Percentiles rank a stretch among this genome's conserved stretches.
These are phyloP conservation scores for Coniferiporia weirii DNA, from an alignment of 1,284 basidiomycete genomes.

Conservation along the genomic window DNA sequence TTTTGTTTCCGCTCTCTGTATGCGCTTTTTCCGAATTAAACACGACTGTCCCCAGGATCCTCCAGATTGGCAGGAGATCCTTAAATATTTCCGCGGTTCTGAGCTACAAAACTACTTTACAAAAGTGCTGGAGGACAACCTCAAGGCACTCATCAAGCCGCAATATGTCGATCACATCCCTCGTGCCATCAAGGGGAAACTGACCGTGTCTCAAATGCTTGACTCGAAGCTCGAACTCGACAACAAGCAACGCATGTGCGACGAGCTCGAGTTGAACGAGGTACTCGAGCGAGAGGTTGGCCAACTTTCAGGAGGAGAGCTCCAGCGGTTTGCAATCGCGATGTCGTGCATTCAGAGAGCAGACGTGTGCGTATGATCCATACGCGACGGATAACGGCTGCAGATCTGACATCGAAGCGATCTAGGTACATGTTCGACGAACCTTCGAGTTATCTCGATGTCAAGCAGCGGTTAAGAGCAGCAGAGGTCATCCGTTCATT, in stretches of 20 bases:
- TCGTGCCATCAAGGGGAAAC: conserved; percentile 84
- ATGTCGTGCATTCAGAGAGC: conserved; percentile 90
- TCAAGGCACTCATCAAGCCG: conserved; percentile 96
- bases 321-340: conserved; percentile 93
- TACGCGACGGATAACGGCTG: background rate
- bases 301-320: conserved; percentile 91
- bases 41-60: conserved; percentile 59
- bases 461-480: conserved; percentile 91
- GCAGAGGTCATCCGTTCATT: conserved; percentile 92
- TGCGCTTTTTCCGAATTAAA: conserved; percentile 6
- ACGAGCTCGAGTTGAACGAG: conserved; percentile 80
- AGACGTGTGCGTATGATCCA: conserved; percentile 66
- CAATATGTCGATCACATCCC: conserved; percentile 99
- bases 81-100: conserved; percentile 95
- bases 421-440: conserved; percentile 91
- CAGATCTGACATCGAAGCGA: background rate
- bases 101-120: conserved; percentile 99
- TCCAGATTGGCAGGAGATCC: conserved; percentile 95
- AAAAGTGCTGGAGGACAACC: conserved; percentile 95
- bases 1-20: background rate
- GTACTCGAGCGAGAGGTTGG: conserved; percentile 79
- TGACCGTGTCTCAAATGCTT: conserved; percentile 87
- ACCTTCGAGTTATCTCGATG: conserved; percentile 94
- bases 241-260: conserved; percentile 79
- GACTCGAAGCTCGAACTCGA: conserved; percentile 80